A percentile compares a stretch with the other conserved stretches of the same genome.
These are phyloP conservation scores for Penicillium sp. DNA, from an alignment of 2,329 filamentous ascomycete genomes.

Conservation along the genomic window DNA sequence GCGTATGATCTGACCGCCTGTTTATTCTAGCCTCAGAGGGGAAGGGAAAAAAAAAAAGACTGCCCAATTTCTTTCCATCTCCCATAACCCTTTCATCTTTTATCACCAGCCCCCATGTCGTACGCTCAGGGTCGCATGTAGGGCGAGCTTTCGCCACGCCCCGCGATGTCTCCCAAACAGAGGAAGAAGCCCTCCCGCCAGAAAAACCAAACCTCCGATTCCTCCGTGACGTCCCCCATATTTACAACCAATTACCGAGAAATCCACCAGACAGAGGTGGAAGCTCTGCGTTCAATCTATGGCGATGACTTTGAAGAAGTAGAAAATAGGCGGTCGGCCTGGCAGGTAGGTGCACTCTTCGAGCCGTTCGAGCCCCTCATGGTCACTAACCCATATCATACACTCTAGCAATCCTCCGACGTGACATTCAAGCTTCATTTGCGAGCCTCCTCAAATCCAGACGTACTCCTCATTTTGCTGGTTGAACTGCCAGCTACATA, in stretches of 20 bases:
- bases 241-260: conserved; percentile 67
- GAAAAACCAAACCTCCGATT: conserved; percentile 35
- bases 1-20: conserved; percentile 25
- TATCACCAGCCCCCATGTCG: conserved; percentile 12
- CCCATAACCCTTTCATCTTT: not conserved
- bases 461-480: conserved; percentile 67
- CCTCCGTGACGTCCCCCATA: conserved; percentile 32
- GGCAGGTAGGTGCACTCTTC: conserved; percentile 63
- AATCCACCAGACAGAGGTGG: conserved; percentile 81
- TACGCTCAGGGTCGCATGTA: conserved; percentile 22
- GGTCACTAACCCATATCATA: conserved; percentile 2
- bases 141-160: conserved; percentile 31
- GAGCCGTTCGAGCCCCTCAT: conserved; percentile 5
- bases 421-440: conserved; percentile 78
- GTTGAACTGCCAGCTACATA: conserved; percentile 88
- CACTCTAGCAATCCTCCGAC: conserved; percentile 66
- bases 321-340: conserved; percentile 67
- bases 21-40: conserved; percentile 9
- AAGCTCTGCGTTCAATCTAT: conserved; percentile 83
- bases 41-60: conserved; percentile 8
- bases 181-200: conserved; percentile 39
- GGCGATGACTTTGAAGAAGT: conserved; percentile 80
- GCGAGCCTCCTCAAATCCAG: conserved; percentile 68
- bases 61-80: conserved; percentile 4
- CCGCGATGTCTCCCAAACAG: conserved; percentile 47